Evolutionary conservation across 2,329 filamentous ascomycete species (phyloP).

Genomic region (Dendryphion nanum): DNA sequence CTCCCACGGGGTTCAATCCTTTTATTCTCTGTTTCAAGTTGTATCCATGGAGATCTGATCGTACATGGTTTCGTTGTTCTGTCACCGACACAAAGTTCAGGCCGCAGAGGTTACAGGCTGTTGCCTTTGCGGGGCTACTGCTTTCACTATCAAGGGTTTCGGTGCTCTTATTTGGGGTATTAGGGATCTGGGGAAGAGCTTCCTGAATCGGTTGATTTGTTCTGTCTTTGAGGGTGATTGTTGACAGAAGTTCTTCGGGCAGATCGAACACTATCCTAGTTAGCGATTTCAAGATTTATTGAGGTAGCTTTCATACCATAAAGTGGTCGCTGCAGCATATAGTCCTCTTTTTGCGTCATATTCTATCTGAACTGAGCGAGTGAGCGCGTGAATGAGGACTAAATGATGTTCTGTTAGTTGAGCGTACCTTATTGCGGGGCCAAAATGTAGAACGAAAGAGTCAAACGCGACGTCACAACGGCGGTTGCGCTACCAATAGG

Average conservation of each 20-base stretch:
- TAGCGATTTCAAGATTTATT: constrained; percentile 6
- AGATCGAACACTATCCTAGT: constrained; percentile 71
- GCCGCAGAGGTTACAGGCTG: constrained; percentile 78
- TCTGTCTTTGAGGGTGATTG: constrained; percentile 58
- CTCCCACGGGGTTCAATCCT: constrained; percentile 68
- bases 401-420: too few relatives aligned
- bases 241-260: constrained; percentile 68
- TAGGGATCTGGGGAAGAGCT: constrained; percentile 8
- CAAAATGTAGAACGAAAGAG: too few relatives aligned
- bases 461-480: too few relatives aligned
- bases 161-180: constrained; percentile 17
- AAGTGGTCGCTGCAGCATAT: constrained; percentile 37
- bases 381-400: not conserved
- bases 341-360: constrained; percentile 31
- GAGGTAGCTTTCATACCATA: constrained; percentile 29
- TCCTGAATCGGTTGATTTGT: constrained; percentile 17
- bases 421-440: too few relatives aligned
- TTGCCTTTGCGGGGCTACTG: constrained; percentile 55
- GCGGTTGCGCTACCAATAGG: too few relatives aligned
- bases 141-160: constrained; percentile 39
- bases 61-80: constrained; percentile 82
- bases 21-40: constrained; percentile 91
- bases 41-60: constrained; percentile 89
- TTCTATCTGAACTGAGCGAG: too few relatives aligned
- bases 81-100: constrained; percentile 68